These are phyloP conservation scores for Fusarium incarnatum DNA, from an alignment of 2,329 filamentous ascomycete genomes.

Conservation along the genomic window DNA sequence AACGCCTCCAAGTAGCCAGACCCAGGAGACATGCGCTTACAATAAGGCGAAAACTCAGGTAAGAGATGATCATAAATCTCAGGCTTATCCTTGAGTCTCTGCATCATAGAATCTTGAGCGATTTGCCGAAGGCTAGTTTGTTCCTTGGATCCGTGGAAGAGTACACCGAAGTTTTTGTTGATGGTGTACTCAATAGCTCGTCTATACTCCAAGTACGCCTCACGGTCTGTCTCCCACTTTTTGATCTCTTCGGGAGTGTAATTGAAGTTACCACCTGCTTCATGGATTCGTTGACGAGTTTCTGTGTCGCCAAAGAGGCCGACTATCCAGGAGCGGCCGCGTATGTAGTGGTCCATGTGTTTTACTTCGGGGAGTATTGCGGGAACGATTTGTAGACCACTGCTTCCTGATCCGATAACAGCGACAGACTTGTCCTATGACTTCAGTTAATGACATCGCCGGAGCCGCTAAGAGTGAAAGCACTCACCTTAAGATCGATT, in stretches of 20 bases:
- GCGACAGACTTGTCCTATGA: slow-evolving; percentile 3
- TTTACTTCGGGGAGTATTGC: slow-evolving; percentile 2
- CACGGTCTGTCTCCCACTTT: slow-evolving; percentile 8
- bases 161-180: slow-evolving; percentile 15
- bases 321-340: slow-evolving; percentile 9
- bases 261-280: slow-evolving; percentile 13
- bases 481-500: not conserved
- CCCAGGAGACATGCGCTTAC: slow-evolving; percentile 15
- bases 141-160: slow-evolving; percentile 5
- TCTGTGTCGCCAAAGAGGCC: slow-evolving; percentile 13
- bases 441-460: accelerated
- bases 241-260: not conserved
- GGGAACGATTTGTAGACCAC: slow-evolving; percentile 19
- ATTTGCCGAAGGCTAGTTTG: not conserved
- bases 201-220: slow-evolving; percentile 11
- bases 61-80: slow-evolving; percentile 12
- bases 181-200: slow-evolving; percentile 13
- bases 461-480: accelerated
- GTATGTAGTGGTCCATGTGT: slow-evolving; percentile 25
- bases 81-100: not conserved
- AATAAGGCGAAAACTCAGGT: slow-evolving; percentile 16
- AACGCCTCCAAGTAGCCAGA: slow-evolving; percentile 17
- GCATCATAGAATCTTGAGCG: slow-evolving; percentile 3
- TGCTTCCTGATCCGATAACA: slow-evolving; percentile 14
- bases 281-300: slow-evolving; percentile 3